Conservation (phyloP, 129 eudicot species). For the Tagetes patula region DNA sequence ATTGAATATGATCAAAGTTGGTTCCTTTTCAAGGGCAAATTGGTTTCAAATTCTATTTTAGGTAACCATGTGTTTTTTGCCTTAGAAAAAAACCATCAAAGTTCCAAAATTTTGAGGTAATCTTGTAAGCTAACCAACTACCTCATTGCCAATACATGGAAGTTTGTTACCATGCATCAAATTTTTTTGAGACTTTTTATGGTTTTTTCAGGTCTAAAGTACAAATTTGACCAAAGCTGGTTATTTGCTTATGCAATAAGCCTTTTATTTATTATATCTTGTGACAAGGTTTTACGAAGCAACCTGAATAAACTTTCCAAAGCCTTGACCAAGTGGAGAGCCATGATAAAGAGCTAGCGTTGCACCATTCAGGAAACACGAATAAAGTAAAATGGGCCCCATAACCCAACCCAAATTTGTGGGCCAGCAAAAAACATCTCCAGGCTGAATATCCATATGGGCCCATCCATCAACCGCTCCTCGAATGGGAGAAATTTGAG, state of each 20-base stretch:
- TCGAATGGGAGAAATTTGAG: constrained; percentile 83
- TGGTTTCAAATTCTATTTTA: background rate
- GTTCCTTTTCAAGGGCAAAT: background rate
- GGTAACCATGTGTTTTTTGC: background rate
- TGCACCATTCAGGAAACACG: constrained; percentile 76
- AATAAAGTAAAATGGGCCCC: constrained; percentile 79
- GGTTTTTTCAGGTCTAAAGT: background rate
- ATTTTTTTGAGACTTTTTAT: background rate
- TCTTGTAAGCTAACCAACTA: background rate
- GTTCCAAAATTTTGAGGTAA: background rate
- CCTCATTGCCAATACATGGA: background rate
- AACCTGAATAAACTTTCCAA: constrained; percentile 94
- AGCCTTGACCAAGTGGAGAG: constrained; percentile 82
- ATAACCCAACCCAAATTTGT: constrained; percentile 97
- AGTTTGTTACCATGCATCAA: background rate
- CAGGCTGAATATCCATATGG: constrained; percentile 53
- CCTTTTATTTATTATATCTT: constrained; percentile 2
- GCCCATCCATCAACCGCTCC: constrained; percentile 82
- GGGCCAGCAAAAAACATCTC: constrained; percentile 86
- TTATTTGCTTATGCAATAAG: constrained; percentile 4
- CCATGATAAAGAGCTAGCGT: constrained; percentile 95
- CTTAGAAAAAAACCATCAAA: background rate
- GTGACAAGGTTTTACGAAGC: constrained; percentile 15
- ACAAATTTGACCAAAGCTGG: background rate
- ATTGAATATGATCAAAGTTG: background rate